Percentiles rank a stretch among this genome's conserved stretches.
These are phyloP conservation scores for Puccinia coronata DNA, from an alignment of 1,284 basidiomycete genomes.

Conservation along the genomic window DNA sequence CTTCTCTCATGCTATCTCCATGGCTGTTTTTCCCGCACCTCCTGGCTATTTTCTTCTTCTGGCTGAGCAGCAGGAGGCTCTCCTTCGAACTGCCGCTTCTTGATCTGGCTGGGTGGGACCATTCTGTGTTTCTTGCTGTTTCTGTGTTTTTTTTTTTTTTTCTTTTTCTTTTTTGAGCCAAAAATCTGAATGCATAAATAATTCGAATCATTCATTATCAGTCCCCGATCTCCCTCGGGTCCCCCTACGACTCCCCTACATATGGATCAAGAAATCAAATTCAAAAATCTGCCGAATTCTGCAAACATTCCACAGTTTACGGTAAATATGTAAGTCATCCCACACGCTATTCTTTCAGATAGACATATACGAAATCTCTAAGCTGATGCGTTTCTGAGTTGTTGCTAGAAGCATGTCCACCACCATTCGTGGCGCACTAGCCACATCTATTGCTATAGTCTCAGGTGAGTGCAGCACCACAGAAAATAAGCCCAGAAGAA, in stretches of 20 bases:
- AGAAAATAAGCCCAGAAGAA: neutral
- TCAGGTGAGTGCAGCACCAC: slow-evolving; percentile 19
- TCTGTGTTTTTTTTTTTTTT: neutral
- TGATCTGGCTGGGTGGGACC: neutral
- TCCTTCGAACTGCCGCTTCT: slow-evolving; percentile 7
- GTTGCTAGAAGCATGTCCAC: slow-evolving; percentile 42
- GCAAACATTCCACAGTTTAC: no score
- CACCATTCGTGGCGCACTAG: slow-evolving; percentile 40
- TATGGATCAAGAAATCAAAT: no score
- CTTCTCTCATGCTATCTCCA: no score
- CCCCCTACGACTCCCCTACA: neutral
- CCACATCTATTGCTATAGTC: slow-evolving; percentile 42
- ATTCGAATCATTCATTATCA: slow-evolving; percentile 2
- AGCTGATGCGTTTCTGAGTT: no score
- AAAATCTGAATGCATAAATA: no score
- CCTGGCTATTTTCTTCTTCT: neutral
- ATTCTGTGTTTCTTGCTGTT: neutral
- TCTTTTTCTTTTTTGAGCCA: neutral
- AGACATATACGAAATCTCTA: no score
- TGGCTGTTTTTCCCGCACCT: neutral
- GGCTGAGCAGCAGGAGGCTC: neutral
- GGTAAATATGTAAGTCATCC: no score
- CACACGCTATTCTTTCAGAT: no score
- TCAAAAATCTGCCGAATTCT: no score
- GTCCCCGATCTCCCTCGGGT: neutral